Evolutionary conservation across 164 flowering plant genomes (phyloP).

Genomic region (Brasenia schreberi): DNA sequence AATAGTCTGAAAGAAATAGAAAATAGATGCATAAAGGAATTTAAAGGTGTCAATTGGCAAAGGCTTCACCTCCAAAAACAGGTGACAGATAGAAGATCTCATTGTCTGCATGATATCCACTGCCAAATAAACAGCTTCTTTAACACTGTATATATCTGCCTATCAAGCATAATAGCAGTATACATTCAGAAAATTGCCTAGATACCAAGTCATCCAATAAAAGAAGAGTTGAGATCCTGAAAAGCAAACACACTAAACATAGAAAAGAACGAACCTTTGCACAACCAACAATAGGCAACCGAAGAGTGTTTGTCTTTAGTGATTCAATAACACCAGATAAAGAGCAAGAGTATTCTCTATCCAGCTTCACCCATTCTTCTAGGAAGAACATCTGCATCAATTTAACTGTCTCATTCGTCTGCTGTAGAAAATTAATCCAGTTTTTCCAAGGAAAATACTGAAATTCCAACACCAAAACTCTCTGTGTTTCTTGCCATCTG

Average conservation of each 20-base stretch:
- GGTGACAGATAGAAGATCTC: constrained; percentile 65
- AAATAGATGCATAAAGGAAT: background rate
- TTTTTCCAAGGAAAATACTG: no score
- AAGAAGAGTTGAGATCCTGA: no score
- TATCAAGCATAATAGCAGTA: constrained; percentile 10
- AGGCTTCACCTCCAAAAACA: constrained; percentile 45
- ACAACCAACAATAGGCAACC: constrained; percentile 85
- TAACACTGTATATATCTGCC: constrained; percentile 71
- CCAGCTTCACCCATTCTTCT: constrained; percentile 83
- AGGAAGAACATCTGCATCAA: constrained; percentile 39
- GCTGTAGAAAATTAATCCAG: no score
- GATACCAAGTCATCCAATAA: background rate
- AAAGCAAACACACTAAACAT: background rate
- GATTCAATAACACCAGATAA: constrained; percentile 82
- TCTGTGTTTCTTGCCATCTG: no score
- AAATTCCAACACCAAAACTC: no score
- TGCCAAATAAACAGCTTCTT: constrained; percentile 84
- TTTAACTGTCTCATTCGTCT: background rate
- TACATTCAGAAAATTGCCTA: background rate
- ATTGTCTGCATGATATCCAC: constrained; percentile 87
- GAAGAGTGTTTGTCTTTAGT: constrained; percentile 86
- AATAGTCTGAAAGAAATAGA: background rate
- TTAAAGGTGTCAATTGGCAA: background rate
- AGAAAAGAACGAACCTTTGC: constrained; percentile 42
- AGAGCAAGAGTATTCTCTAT: constrained; percentile 59